Conservation (phyloP, 257 asterid genomes). For the Eustoma russellianum region DNA sequence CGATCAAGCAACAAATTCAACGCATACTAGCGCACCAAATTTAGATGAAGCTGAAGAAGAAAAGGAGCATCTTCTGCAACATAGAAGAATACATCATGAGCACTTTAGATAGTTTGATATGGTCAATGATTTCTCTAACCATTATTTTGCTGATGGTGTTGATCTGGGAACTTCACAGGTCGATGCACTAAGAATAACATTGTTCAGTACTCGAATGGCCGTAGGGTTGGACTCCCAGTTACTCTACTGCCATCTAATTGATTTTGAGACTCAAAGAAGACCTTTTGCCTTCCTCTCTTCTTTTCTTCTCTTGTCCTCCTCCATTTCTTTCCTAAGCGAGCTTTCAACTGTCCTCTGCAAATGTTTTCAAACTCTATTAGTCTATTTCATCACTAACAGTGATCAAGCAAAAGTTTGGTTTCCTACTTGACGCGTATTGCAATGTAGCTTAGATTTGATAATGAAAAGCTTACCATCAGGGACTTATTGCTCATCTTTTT, state of each 20-base stretch:
- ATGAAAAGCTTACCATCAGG: conserved; percentile 47
- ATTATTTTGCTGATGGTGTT: conserved; percentile 54
- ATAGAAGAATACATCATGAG: conserved; percentile 27
- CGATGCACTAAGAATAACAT: conserved; percentile 19
- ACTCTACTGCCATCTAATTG: conserved; percentile 61
- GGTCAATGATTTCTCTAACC: conserved; percentile 69
- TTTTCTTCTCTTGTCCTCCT: conserved; percentile 59
- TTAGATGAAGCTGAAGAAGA: conserved; percentile 22
- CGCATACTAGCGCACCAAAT: too few species aligned
- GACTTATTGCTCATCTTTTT: conserved; percentile 68
- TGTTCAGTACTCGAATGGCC: conserved; percentile 50
- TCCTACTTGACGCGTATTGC: background rate
- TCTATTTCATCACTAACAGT: background rate
- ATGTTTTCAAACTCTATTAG: background rate
- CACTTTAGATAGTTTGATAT: conserved; percentile 65
- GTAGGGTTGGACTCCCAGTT: conserved; percentile 45
- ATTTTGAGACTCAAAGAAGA: conserved; percentile 39
- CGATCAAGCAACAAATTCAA: too few species aligned
- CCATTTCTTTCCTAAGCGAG: conserved; percentile 96
- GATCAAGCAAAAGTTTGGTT: background rate
- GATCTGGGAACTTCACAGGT: conserved; percentile 58
- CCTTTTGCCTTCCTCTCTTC: conserved; percentile 71
- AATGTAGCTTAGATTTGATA: background rate
- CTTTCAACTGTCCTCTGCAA: conserved; percentile 79
- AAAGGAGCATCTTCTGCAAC: conserved; percentile 14